These are phyloP conservation scores for Pythium oligandrum DNA, from an alignment of 352 stramenopile genomes.

Conservation along the genomic window DNA sequence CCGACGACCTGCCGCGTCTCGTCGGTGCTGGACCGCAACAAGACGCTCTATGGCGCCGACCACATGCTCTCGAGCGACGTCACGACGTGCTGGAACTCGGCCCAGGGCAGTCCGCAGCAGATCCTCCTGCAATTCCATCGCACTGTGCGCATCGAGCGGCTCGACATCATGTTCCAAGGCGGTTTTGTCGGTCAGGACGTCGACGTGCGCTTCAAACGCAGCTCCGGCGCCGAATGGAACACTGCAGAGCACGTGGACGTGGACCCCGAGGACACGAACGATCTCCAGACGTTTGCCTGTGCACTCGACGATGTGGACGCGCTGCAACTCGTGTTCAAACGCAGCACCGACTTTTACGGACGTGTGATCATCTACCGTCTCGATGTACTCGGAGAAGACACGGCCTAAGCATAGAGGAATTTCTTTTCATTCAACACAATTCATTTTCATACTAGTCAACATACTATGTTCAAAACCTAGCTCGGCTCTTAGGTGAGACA, in stretches of 20 bases:
- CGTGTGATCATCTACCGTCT: constrained; percentile 64
- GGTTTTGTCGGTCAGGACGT: constrained; percentile 69
- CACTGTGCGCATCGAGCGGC: constrained; percentile 23
- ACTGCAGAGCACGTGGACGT: constrained; percentile 17
- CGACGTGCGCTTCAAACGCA: constrained; percentile 19
- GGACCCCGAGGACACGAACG: constrained; percentile 48
- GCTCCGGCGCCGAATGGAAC: constrained; percentile 21
- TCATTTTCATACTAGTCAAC: background rate
- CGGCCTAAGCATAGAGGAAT: no score
- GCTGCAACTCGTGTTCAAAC: constrained; percentile 44
- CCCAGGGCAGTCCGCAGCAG: constrained; percentile 58
- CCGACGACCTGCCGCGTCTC: constrained; percentile 54
- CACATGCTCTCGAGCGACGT: constrained; percentile 45
- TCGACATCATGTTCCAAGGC: constrained; percentile 74
- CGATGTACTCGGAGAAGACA: constrained; percentile 34
- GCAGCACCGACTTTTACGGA: constrained; percentile 72
- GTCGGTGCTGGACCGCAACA: constrained; percentile 67
- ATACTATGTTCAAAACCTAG: background rate
- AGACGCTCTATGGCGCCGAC: constrained; percentile 45
- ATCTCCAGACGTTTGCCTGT: constrained; percentile 40
- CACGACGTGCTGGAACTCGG: constrained; percentile 69
- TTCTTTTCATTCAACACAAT: background rate
- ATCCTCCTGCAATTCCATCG: constrained; percentile 62
- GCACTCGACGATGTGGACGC: constrained; percentile 22
- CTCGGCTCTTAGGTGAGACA: constrained; percentile 8